phyloP scores from a whole-genome alignment of 176 grass and related monocot genomes.

The Musa schizocarpa region DNA sequence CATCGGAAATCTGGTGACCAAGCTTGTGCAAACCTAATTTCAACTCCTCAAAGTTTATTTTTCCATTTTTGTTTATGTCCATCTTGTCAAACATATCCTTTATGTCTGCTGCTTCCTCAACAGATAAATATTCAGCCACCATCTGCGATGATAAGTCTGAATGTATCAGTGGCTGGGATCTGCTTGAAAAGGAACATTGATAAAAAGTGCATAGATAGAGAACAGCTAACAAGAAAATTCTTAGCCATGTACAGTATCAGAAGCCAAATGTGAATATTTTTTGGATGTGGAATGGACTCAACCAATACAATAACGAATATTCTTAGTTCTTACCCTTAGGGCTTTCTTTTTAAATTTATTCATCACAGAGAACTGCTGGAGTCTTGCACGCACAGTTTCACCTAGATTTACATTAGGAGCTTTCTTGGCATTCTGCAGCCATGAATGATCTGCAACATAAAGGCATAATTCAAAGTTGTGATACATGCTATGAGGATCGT shows the following conservation, averaged over 20 bases:
- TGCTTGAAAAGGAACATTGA: not conserved
- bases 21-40: conserved; percentile 14
- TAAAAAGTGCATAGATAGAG: not conserved
- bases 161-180: not conserved
- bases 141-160: not conserved
- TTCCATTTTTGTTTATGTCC: conserved; percentile 15
- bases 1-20: conserved; percentile 11
- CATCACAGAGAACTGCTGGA: conserved; percentile 19
- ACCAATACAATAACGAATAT: not conserved
- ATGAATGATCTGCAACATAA: conserved; percentile 14
- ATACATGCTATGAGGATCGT: too few relatives aligned
- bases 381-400: conserved; percentile 17
- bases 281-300: not conserved
- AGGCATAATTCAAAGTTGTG: too few relatives aligned
- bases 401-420: conserved; percentile 14
- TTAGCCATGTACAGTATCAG: not conserved
- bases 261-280: not conserved
- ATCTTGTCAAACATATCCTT: conserved; percentile 17
- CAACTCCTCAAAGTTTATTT: conserved; percentile 1
- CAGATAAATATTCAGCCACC: conserved; percentile 12
- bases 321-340: conserved; percentile 4
- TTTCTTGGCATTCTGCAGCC: conserved; percentile 18
- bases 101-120: conserved; percentile 10
- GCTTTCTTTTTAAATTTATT: conserved; percentile 22
- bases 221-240: not conserved